phyloP scores from a whole-genome alignment of 805 yeast species.

The Sugiyamaella chiloensis region DNA sequence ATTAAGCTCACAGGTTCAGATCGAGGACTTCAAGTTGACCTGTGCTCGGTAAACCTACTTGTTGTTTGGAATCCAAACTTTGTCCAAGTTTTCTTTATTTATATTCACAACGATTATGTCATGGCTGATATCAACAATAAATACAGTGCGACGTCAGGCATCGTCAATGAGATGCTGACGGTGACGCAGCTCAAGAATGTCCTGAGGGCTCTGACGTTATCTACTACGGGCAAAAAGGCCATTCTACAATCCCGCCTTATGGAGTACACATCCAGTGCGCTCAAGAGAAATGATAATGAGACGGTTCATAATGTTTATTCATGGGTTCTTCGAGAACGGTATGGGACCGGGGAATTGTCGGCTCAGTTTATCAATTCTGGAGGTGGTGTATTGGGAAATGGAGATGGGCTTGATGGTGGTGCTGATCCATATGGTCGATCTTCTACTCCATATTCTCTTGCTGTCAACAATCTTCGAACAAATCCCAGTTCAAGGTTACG shows the following conservation, averaged over 20 bases:
- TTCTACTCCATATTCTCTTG: background rate
- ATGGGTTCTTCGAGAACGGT: conserved; percentile 1
- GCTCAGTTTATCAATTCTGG: background rate
- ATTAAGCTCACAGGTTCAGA: background rate
- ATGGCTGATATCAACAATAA: conserved; percentile 1
- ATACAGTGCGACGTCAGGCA: background rate
- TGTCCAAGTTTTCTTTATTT: no score
- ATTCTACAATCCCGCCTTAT: conserved; percentile 55
- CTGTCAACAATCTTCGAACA: background rate
- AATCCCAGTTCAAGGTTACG: background rate
- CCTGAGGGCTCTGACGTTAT: conserved; percentile 40
- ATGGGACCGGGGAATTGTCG: background rate
- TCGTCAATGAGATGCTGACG: conserved; percentile 19
- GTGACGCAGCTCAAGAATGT: conserved; percentile 32
- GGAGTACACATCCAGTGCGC: conserved; percentile 44
- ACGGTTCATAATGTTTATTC: conserved; percentile 38
- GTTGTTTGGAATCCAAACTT: no score
- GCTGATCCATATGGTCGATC: conserved; percentile 22
- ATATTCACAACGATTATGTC: no score
- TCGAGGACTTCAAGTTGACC: background rate
- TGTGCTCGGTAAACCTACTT: background rate
- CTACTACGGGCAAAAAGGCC: conserved; percentile 57
- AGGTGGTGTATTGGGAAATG: no score
- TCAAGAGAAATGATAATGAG: conserved; percentile 43
- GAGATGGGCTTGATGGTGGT: background rate